Percentiles rank a stretch among this genome's conserved stretches.
These are phyloP conservation scores for Kwoniella pini DNA, from an alignment of 768 basidiomycete genomes.

Conservation along the genomic window DNA sequence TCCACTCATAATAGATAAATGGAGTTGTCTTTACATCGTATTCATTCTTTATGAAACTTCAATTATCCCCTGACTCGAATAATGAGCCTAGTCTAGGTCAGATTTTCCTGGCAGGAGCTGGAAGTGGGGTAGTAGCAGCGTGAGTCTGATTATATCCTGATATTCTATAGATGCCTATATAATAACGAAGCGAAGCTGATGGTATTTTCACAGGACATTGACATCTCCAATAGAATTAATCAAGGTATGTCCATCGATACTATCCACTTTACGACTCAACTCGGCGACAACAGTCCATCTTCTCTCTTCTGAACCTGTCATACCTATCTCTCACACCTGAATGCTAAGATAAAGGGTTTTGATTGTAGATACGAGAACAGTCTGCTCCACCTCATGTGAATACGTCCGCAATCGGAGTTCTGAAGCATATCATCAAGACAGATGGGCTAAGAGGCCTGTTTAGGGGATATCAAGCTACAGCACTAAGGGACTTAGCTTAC, in stretches of 20 bases:
- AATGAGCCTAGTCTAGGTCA: constrained; percentile 67
- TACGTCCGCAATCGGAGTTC: constrained; percentile 60
- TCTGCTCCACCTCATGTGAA: constrained; percentile 48
- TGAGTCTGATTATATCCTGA: constrained; percentile 61
- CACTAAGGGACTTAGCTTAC: constrained; percentile 75
- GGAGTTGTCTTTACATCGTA: constrained; percentile 85
- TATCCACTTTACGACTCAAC: constrained; percentile 51
- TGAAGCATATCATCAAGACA: constrained; percentile 61
- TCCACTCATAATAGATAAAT: constrained; percentile 58
- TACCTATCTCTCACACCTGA: too few relatives aligned
- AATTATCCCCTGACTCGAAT: constrained; percentile 56
- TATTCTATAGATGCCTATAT: too few relatives aligned
- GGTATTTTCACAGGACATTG: constrained; percentile 60
- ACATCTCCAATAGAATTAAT: constrained; percentile 83
- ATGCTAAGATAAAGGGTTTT: too few relatives aligned
- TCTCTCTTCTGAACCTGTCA: too few relatives aligned
- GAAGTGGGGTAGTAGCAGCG: constrained; percentile 78
- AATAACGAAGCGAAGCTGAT: background rate
- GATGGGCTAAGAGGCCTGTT: constrained; percentile 70
- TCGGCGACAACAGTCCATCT: background rate
- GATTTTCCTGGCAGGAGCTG: constrained; percentile 74
- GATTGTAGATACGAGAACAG: constrained; percentile 56
- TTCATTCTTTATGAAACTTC: constrained; percentile 71
- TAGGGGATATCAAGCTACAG: constrained; percentile 72
- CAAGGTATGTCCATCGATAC: constrained; percentile 66